These are phyloP conservation scores for Hypoxylon sp. DNA, from an alignment of 2,329 filamentous ascomycete genomes.

Conservation along the genomic window DNA sequence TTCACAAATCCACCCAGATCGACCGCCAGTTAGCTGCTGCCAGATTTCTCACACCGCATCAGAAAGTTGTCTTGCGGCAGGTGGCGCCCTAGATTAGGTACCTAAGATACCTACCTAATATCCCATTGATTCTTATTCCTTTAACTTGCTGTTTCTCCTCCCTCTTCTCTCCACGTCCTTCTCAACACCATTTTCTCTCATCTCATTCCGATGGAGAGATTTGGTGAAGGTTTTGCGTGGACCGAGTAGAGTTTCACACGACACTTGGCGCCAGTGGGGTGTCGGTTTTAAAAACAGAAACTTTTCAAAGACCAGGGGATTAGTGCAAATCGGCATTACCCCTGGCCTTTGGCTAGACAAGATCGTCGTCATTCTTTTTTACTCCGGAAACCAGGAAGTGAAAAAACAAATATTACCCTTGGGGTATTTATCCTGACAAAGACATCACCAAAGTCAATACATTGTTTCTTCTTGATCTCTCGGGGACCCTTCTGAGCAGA, in stretches of 20 bases:
- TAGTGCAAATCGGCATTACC: slow-evolving; percentile 33
- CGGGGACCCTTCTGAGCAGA: neutral
- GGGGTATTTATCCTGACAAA: slow-evolving; percentile 5
- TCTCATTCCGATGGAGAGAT: slow-evolving; percentile 13
- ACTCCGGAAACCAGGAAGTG: slow-evolving; percentile 10
- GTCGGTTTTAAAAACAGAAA: slow-evolving; percentile 27
- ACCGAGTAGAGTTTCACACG: slow-evolving; percentile 26
- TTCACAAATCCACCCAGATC: slow-evolving; percentile 26
- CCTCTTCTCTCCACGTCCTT: slow-evolving; percentile 13
- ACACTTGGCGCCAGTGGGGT: slow-evolving; percentile 29
- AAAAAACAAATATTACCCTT: slow-evolving; percentile 2
- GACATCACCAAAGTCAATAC: slow-evolving; percentile 14
- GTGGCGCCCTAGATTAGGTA: slow-evolving; percentile 22
- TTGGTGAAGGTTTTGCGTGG: slow-evolving; percentile 29
- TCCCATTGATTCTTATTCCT: too few relatives aligned
- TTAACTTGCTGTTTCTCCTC: slow-evolving; percentile 1
- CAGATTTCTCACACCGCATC: slow-evolving; percentile 39
- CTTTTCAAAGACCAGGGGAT: slow-evolving; percentile 27
- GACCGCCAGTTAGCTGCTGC: slow-evolving; percentile 35
- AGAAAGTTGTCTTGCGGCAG: slow-evolving; percentile 17
- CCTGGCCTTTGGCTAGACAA: slow-evolving; percentile 26
- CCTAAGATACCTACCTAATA: too few relatives aligned
- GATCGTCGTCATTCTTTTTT: slow-evolving; percentile 32
- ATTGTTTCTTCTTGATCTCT: neutral
- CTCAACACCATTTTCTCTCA: slow-evolving; percentile 27